These are phyloP conservation scores for Phlegmacium glaucopus DNA, from an alignment of 768 basidiomycete genomes.

Conservation along the genomic window DNA sequence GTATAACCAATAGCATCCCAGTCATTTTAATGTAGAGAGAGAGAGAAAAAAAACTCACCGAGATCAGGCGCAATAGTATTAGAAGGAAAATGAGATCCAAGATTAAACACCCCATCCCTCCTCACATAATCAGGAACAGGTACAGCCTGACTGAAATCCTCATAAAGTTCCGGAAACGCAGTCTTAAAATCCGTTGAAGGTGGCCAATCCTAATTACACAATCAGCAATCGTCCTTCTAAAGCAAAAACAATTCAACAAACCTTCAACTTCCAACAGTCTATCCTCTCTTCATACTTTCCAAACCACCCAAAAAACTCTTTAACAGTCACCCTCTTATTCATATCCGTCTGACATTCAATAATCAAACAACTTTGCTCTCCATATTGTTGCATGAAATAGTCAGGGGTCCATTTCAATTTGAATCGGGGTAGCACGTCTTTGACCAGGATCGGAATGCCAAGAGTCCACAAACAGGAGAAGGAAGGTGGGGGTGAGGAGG, in stretches of 20 bases:
- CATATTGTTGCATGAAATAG: slow-evolving; percentile 72
- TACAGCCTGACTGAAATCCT: slow-evolving; percentile 79
- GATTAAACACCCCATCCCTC: slow-evolving; percentile 83
- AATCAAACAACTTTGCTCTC: slow-evolving; percentile 61
- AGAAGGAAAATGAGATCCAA: slow-evolving; percentile 84
- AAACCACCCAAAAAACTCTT: slow-evolving; percentile 78
- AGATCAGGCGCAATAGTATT: slow-evolving; percentile 80
- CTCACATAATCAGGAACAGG: slow-evolving; percentile 91
- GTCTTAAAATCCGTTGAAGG: slow-evolving; percentile 80
- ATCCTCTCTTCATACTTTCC: slow-evolving; percentile 58
- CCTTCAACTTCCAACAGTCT: slow-evolving; percentile 77
- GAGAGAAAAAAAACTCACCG: slow-evolving; percentile 40
- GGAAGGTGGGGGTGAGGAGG: not conserved
- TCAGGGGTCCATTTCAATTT: slow-evolving; percentile 77
- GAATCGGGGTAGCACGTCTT: slow-evolving; percentile 58
- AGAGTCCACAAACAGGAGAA: slow-evolving; percentile 47
- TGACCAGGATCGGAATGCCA: slow-evolving; percentile 80
- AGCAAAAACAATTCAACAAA: slow-evolving; percentile 16
- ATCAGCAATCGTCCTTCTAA: not conserved
- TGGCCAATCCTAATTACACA: slow-evolving; percentile 88
- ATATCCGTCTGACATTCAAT: slow-evolving; percentile 79
- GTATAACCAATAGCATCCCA: slow-evolving; percentile 10
- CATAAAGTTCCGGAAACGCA: slow-evolving; percentile 79
- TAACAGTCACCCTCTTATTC: slow-evolving; percentile 61
- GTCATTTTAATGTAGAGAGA: not conserved